Percentiles rank a stretch among this genome's conserved stretches.
phyloP scores from a whole-genome alignment of 345 rosid species.

The Bruguiera parviflora region DNA sequence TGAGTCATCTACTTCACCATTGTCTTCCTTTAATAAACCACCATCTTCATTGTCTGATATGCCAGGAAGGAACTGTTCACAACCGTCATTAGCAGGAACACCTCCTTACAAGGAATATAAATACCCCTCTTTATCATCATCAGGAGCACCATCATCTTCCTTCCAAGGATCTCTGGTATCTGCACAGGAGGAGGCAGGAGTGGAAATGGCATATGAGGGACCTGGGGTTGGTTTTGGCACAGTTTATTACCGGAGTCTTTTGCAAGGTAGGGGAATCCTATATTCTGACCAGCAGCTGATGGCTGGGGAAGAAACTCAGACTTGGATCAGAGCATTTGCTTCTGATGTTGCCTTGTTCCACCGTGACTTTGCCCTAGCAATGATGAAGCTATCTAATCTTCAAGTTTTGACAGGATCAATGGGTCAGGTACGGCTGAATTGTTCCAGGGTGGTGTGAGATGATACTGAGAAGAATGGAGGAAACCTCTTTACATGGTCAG shows the following conservation, averaged over 20 bases:
- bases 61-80: background rate
- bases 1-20: constrained; percentile 6
- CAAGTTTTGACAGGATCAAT: constrained; percentile 51
- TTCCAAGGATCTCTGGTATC: constrained; percentile 3
- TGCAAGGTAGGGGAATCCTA: constrained; percentile 53
- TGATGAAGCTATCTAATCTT: constrained; percentile 68
- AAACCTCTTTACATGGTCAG: background rate
- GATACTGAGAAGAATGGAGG: background rate
- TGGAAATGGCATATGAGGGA: constrained; percentile 43
- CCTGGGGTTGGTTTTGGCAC: constrained; percentile 49
- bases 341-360: constrained; percentile 49
- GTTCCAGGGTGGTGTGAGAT: constrained; percentile 42
- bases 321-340: constrained; percentile 69
- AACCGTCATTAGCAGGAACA: background rate
- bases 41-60: background rate
- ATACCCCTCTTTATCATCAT: constrained; percentile 1
- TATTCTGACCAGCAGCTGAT: constrained; percentile 69
- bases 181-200: constrained; percentile 26
- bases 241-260: constrained; percentile 44
- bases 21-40: constrained; percentile 14
- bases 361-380: constrained; percentile 51
- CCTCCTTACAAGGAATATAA: background rate
- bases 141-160: constrained; percentile 2
- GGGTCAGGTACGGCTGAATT: constrained; percentile 57
- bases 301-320: constrained; percentile 48